Base-by-base conservation (phyloP, 345 rosid species). In the Euphorbia tirucalli region DNA sequence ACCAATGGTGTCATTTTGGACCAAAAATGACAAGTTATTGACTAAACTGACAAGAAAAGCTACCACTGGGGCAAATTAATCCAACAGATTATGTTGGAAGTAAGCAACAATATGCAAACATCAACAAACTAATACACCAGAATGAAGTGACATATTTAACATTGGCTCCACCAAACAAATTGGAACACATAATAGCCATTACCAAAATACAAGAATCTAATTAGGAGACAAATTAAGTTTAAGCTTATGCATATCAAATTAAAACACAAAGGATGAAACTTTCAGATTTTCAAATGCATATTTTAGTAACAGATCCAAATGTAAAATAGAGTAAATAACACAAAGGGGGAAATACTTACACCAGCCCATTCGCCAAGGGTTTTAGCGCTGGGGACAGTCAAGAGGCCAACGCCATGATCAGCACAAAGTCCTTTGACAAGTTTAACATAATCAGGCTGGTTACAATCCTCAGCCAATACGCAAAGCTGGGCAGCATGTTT, bases 361-460 rank as follows among this genome's bases (percentile, higher is more conserved):
- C 96, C 94, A 80, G 93, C 94, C 97, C 97, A 93, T 77, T 93
- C 97, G 16, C 96, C 94, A 0, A 93, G 94, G 55, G 92, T 82
- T 83, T 93, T 93, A 18, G 96, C 94, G 80, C 89, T 85, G 25
- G 97, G 94, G 68, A 89, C 90, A 0, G 87, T 85, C 66, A 93
- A 72, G 80, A 90, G 72, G 66, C 82, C 81, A 15, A 87, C 87
- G 27, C 80, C 77, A 82, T 87, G 93, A 70, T 89, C 96, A 39
- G 84, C 85, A 52, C 97, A 92, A 32, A 92, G 93, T 21, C 88
- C 91, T 74, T 90, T 92, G 18, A 90, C 94, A 49, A 90, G 82
- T 76, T 92, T 90, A 54, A 88, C 78, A 61, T 92, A 92, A 66
- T 90, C 94, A 70, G 96, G 91, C 68, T 90, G 96, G 80, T 90